A percentile compares a stretch with the other conserved stretches of the same genome.
Evolutionary conservation across 148 eudicot species (phyloP).

Genomic region (Rhododendron simsii): DNA sequence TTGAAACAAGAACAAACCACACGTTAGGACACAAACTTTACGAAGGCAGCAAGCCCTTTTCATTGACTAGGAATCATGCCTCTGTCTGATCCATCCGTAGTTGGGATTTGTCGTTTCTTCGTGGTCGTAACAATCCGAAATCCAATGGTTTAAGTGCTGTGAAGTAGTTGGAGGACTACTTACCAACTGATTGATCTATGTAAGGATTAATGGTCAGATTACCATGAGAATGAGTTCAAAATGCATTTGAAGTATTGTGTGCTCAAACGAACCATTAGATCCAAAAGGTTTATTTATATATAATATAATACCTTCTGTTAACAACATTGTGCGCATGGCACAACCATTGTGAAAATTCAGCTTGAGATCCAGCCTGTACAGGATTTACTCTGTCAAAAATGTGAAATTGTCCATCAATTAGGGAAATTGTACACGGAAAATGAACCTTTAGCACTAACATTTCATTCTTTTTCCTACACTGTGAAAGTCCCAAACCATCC

Average conservation of each 20-base stretch:
- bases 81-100: neutral
- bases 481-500: neutral
- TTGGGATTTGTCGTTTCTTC: too few species aligned
- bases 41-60: neutral
- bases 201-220: too few species aligned
- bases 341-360: slow-evolving; percentile 83
- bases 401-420: neutral
- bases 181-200: too few species aligned
- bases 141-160: neutral
- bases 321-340: slow-evolving; percentile 89
- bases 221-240: too few species aligned
- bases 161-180: neutral
- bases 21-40: neutral
- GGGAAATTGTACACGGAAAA: neutral
- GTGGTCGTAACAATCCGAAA: too few species aligned
- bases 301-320: slow-evolving; percentile 62
- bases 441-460: neutral
- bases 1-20: neutral
- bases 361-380: slow-evolving; percentile 81
- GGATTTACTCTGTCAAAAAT: slow-evolving; percentile 60
- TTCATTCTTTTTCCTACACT: neutral
- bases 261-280: too few species aligned
- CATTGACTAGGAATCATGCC: neutral
- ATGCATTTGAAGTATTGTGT: too few species aligned
- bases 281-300: neutral